Percentiles rank a stretch among this genome's conserved stretches.
These are phyloP conservation scores for Helminthosporium solani DNA, from an alignment of 2,329 filamentous ascomycete species.

Conservation along the genomic window DNA sequence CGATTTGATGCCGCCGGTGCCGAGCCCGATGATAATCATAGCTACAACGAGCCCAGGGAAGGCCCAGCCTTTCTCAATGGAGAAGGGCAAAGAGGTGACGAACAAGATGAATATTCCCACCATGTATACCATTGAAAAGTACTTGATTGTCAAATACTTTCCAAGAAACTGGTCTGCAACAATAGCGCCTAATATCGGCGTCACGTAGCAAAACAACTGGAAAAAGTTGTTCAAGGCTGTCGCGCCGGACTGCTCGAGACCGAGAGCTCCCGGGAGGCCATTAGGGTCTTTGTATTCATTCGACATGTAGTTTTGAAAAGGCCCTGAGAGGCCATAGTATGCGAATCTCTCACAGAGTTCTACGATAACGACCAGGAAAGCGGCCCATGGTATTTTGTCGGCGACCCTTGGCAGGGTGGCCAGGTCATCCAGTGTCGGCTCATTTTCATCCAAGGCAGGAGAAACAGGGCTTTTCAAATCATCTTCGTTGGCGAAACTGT, in stretches of 20 bases:
- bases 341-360: constrained; percentile 53
- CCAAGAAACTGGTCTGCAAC: constrained; percentile 69
- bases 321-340: constrained; percentile 48
- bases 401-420: constrained; percentile 37
- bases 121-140: constrained; percentile 64
- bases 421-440: constrained; percentile 29
- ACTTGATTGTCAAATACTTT: constrained; percentile 69
- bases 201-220: constrained; percentile 53
- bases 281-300: constrained; percentile 44
- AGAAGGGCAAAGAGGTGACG: constrained; percentile 62
- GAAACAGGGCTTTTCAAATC: neutral
- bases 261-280: constrained; percentile 45
- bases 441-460: constrained; percentile 18
- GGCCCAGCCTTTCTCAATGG: constrained; percentile 61
- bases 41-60: constrained; percentile 65
- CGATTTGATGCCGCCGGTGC: constrained; percentile 79
- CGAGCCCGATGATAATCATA: constrained; percentile 69
- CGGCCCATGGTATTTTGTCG: constrained; percentile 48
- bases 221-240: constrained; percentile 51
- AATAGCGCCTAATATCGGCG: constrained; percentile 51
- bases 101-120: constrained; percentile 67
- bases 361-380: constrained; percentile 51
- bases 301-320: constrained; percentile 54
- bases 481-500: neutral
- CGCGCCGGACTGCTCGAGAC: constrained; percentile 45